Base-by-base conservation (phyloP, 129 eudicot genomes). In the Pittosporum tobira region DNA sequence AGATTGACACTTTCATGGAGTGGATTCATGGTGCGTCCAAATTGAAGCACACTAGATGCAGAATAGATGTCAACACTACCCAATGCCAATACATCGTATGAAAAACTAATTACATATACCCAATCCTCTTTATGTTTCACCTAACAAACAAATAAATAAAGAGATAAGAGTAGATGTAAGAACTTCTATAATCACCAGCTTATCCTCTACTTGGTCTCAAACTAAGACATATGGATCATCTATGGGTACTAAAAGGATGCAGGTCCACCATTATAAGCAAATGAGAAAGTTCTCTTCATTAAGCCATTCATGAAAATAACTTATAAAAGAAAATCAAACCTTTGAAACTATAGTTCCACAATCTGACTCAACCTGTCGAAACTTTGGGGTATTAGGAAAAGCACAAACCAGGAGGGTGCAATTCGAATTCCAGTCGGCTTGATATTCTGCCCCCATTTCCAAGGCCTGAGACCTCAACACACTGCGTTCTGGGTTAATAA, bases 371-470 rank as follows among this genome's bases (percentile, higher is more conserved):
- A 91, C 96, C 74, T 91, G 88, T 24, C 94, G 83, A 71, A 83
- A 87, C 85, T 87, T 91, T 19, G 99, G 99, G 58, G 99, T 91
- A 43, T 84, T 84, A 54, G 75, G 61, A 69, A 90, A 85, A 40
- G 95, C 97, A 71, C 94, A 90, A 23, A 85, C 84, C 50, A 90
- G 59, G 64, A 93, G 79, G 11, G 96, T 93, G 84, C 94, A 81
- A 30, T 73, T 70, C 9, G 82, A 51, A 66, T 77, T 84, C 96
- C 99, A 81, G 70, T 93, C 99, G 50, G 71, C 88, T 68, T 87
- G 88, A 87, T 70, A 93, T 58, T 79, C 75, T 16, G 96, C 94
- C 48, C 99, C 96, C 94, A 93, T 81, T 73, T 93, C 94, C 80
- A 93, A 63, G 20, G 88, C 94, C 61, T 73, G 93, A 34, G 94